Conservation (phyloP, 2,329 filamentous ascomycete species). For the Cryphonectria radicalis region DNA sequence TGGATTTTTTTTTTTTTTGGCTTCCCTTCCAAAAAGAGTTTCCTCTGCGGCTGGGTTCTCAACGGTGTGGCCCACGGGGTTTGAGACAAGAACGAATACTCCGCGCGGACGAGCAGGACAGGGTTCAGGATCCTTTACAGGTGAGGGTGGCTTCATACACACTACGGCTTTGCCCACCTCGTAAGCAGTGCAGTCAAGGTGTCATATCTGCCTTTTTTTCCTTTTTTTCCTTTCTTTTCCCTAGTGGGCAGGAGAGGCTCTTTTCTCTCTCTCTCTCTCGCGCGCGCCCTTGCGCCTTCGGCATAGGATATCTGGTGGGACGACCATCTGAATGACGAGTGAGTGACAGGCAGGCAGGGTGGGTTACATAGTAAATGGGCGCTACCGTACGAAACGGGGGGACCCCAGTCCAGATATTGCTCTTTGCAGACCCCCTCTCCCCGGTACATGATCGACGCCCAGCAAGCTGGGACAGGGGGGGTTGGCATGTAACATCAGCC, state of each 20-base stretch:
- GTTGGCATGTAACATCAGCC: not conserved
- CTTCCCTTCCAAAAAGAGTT: not conserved
- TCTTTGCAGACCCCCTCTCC: not conserved
- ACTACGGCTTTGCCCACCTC: not conserved
- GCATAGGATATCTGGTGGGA: not conserved
- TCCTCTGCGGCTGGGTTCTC: conserved; percentile 1
- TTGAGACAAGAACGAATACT: not conserved
- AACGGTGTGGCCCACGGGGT: not conserved
- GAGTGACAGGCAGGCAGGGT: not conserved
- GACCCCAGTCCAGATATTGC: not conserved
- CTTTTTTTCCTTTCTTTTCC: not conserved
- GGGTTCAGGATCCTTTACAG: not conserved
- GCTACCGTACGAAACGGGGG: not conserved
- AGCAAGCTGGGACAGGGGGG: not conserved
- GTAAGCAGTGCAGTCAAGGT: not conserved
- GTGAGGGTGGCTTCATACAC: not conserved
- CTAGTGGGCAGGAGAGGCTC: not conserved
- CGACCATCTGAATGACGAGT: not conserved
- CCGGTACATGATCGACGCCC: not conserved
- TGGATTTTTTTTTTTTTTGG: too few relatives aligned
- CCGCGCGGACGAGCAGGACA: not conserved
- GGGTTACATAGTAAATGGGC: not conserved
- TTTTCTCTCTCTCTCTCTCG: too few relatives aligned
- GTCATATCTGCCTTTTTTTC: not conserved
- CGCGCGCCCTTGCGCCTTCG: too few relatives aligned